A percentile compares a stretch with the other conserved stretches of the same genome.
Evolutionary conservation across 2,329 filamentous ascomycete species (phyloP).

Genomic region (Phialemonium atrogriseum): DNA sequence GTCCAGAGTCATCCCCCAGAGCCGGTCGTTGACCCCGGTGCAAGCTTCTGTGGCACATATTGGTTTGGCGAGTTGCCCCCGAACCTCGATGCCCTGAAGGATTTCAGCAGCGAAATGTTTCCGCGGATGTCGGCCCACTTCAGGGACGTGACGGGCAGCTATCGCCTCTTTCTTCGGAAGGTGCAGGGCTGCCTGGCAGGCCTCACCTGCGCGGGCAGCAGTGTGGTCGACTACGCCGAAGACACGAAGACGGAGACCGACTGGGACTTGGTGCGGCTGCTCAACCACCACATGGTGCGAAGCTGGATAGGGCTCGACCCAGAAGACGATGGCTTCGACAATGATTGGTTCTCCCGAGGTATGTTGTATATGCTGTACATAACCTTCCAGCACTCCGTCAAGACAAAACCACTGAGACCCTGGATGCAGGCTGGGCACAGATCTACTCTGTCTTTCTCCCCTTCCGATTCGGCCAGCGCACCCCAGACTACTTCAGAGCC

Average conservation of each 20-base stretch:
- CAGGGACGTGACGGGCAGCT: slow-evolving; percentile 8
- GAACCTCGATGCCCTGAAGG: slow-evolving; percentile 12
- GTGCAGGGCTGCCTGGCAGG: too few relatives aligned
- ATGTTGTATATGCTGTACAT: slow-evolving; percentile 5
- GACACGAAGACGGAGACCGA: slow-evolving; percentile 11
- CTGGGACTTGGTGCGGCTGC: slow-evolving; percentile 13
- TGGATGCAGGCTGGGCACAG: slow-evolving; percentile 1
- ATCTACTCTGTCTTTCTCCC: slow-evolving; percentile 13
- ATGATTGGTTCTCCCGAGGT: slow-evolving; percentile 14
- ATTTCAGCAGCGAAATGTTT: slow-evolving; percentile 12
- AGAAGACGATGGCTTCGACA: slow-evolving; percentile 3
- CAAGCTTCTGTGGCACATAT: slow-evolving; percentile 18
- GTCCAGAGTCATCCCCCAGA: slow-evolving; percentile 11
- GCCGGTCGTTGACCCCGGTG: slow-evolving; percentile 5
- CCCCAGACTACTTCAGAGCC: slow-evolving; percentile 12
- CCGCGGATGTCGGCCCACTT: slow-evolving; percentile 12
- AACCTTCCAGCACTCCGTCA: neutral
- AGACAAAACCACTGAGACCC: neutral
- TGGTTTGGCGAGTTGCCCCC: slow-evolving; percentile 16
- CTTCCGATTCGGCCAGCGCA: slow-evolving; percentile 11
- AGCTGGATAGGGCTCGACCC: slow-evolving; percentile 9
- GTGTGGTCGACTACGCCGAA: slow-evolving; percentile 15
- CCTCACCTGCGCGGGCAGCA: too few relatives aligned
- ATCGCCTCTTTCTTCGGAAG: slow-evolving; percentile 12
- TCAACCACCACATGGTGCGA: slow-evolving; percentile 13